A percentile compares a stretch with the other conserved stretches of the same genome.
Conservation (phyloP, 306 rosid genomes). For the Canavalia ensiformis region DNA sequence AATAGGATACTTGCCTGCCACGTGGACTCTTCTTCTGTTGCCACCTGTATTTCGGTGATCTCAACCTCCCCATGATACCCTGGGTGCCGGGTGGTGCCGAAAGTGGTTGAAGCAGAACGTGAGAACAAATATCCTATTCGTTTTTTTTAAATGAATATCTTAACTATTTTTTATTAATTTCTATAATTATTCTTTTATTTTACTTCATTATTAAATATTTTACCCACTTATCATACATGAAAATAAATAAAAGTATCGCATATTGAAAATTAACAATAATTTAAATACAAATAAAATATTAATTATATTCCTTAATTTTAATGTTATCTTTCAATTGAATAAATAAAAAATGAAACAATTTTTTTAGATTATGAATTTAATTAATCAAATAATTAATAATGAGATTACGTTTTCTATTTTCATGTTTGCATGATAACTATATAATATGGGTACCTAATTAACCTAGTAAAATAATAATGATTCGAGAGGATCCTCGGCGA, state of each 20-base stretch:
- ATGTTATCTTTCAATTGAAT: no score
- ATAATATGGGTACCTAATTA: background rate
- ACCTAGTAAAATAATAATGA: background rate
- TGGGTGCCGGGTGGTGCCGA: slow-evolving; percentile 22
- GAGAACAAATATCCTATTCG: background rate
- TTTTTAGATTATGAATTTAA: background rate
- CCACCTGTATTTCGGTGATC: slow-evolving; percentile 27
- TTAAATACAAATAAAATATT: no score
- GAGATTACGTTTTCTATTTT: slow-evolving; percentile 2
- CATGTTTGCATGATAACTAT: background rate
- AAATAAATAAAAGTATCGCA: no score
- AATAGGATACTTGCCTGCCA: slow-evolving; percentile 30
- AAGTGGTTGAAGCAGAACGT: slow-evolving; percentile 33
- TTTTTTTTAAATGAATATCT: no score
- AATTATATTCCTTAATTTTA: no score
- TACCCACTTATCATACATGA: background rate
- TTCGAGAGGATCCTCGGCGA: slow-evolving; percentile 25
- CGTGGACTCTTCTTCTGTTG: background rate
- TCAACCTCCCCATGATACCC: background rate
- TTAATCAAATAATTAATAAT: background rate
- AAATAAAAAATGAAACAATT: no score
- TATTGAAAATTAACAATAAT: no score
- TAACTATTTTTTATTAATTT: no score
- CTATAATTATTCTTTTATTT: background rate
- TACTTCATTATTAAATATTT: background rate